Base-by-base conservation (phyloP, 2,329 filamentous ascomycete species). In the Xylaria sp. region DNA sequence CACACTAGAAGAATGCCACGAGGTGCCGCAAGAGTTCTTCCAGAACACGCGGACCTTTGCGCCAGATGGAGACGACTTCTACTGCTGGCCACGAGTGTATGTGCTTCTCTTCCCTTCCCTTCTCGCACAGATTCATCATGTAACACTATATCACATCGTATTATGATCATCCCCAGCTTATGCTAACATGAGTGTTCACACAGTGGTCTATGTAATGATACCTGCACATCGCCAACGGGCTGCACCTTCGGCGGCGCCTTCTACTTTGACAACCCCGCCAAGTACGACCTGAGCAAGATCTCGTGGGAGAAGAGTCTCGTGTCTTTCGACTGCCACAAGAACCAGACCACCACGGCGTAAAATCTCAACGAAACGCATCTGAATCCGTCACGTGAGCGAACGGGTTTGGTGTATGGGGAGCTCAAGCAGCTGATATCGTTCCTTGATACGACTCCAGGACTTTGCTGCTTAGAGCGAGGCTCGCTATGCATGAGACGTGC, bases 231-330 rank as follows among this genome's bases (percentile, higher is more conserved):
- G 56, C 84, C 84, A 2, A 83, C 82, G 53, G 86, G 85, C 42
- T 88, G 86, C 78, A 87, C 85, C 0, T 81, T 85, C 67, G 86
- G 85, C 71, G 85, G 85, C 42, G 74, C 79, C 7, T 79, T 88
- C 58, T 80, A 81, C 72, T 86, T 81, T 71, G 71, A 76, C 69
- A 84, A 82, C 73, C 73, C 78, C 65, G 64, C 84, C 79, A 86
- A 86, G 77, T 83, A 79, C 75, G 80, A 87, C 73, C 73, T 87
- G 60, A 77, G 79, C 31, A 78, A 77, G 33, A 82, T 85, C 54
- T 65, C 76, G 56, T 87, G 85, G 86, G 76, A 84, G 56, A 78
- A 66, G n/a, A 71, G 74, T 13, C 78, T 83, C 65, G 66, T 73
- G 62, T 80, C 80, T 23, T 83, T 83, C 69, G 69, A 75, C 59